Evolutionary conservation across 805 yeast species (phyloP).

Genomic region (Ogataea thermomethanolica): DNA sequence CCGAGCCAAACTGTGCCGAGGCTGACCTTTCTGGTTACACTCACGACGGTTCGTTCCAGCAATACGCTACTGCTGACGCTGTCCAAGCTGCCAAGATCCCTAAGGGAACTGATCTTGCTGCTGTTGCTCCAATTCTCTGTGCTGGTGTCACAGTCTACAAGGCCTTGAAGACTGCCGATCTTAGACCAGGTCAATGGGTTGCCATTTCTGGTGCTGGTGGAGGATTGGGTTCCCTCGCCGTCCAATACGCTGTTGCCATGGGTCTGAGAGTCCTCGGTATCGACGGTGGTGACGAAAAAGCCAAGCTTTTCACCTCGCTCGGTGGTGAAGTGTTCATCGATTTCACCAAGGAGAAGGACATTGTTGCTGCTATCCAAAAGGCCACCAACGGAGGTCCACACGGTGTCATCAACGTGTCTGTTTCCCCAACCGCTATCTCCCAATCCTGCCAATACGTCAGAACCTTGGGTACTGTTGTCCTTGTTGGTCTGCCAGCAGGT

Average conservation of each 20-base stretch:
- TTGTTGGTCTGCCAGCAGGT: constrained; percentile 75
- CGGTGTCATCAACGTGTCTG: constrained; percentile 66
- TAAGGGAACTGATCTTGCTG: constrained; percentile 67
- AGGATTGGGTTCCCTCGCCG: constrained; percentile 74
- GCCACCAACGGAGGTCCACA: constrained; percentile 57
- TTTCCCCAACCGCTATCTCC: constrained; percentile 48
- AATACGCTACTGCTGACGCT: constrained; percentile 86
- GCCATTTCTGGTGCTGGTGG: constrained; percentile 80
- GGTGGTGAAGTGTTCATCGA: constrained; percentile 68
- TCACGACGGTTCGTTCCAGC: constrained; percentile 89
- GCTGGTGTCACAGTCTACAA: constrained; percentile 92
- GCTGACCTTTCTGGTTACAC: constrained; percentile 84
- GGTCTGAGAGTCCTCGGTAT: constrained; percentile 70
- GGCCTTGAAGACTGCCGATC: constrained; percentile 77
- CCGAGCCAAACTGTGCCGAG: constrained; percentile 66
- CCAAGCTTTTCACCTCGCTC: constrained; percentile 44
- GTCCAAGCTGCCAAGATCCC: constrained; percentile 83
- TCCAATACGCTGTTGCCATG: constrained; percentile 76
- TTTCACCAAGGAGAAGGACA: constrained; percentile 42
- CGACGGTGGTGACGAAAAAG: constrained; percentile 74
- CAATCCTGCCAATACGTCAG: constrained; percentile 60
- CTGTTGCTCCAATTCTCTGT: constrained; percentile 78
- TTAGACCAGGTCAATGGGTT: constrained; percentile 78
- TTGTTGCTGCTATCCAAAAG: constrained; percentile 38
- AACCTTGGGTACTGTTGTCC: constrained; percentile 58